Evolutionary conservation across 805 yeast genomes (phyloP), one percentile per base, ranked within the genome.

Genomic region (Zygotorulaspora chibaensis): DNA sequence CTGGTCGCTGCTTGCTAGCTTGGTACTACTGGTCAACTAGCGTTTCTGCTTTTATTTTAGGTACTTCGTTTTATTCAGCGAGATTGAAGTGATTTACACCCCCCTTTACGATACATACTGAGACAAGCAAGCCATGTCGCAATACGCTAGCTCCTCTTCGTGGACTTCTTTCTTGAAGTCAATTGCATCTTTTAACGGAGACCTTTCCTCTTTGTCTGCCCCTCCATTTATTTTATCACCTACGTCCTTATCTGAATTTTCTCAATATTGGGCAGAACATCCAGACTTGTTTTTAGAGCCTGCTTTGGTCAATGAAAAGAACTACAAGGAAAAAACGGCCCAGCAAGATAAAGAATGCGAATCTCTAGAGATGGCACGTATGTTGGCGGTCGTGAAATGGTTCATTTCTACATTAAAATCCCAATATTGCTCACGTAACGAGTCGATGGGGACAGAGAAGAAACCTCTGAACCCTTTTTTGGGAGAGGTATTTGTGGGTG

Each of bases 201-300:
- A 93, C 64, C 72, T 93, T 52, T 87, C 96, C 15, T 81, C 96
- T 3, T 72, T 93, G 61, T 90, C 99, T 2, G 99, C 99, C 2
- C 99, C 99, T 15, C 97, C 98, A 8, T 93, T 91, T 70, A 93
- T 93, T 54, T 74, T 93, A 53, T 87, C 96, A 3, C 88, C 96
- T 18, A 83, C 86, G 5, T 90, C 97, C 2, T 74, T 88, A 57
- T 80, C 80, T 28, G 99, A 93, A 71, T 93, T 87, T 68, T 85
- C 96, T 17, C 91, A 87, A 66, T 93, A 87, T 70, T 93, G 99
- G 97, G 87, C 89, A 38, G 96, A 90, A 63, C 91, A 87, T 61
- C 89, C 90, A 17, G 91, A 87, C 51, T 73, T 89, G 52, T 77
- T 93, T 45, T 67, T 88, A 43, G 90, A 79, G 30, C 90, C 97